phyloP scores from a whole-genome alignment of 2,329 filamentous ascomycete genomes.

The Thielaviopsis euricoi region DNA sequence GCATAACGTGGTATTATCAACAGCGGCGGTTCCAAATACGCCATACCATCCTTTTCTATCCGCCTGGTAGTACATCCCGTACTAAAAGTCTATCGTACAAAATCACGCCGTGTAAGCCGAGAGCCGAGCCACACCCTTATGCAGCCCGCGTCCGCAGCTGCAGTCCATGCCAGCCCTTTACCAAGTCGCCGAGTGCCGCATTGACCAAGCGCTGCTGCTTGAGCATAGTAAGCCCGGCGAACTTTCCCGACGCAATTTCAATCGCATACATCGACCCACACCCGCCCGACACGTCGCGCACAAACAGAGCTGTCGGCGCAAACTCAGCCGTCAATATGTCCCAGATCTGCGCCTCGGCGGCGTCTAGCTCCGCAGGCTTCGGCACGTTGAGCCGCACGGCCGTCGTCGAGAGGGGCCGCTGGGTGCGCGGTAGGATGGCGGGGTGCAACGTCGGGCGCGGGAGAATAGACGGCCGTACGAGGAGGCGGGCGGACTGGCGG shows the following conservation, averaged over 20 bases:
- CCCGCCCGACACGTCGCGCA: constrained; percentile 68
- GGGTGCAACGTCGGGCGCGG: background rate
- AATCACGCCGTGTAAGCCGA: background rate
- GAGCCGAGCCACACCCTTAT: constrained; percentile 12
- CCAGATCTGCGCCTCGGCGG: constrained; percentile 43
- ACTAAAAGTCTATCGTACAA: background rate
- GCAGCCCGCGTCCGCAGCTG: constrained; percentile 56
- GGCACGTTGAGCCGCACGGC: constrained; percentile 19
- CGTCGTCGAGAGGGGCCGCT: constrained; percentile 16
- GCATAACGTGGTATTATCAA: no score
- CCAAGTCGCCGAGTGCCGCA: constrained; percentile 52
- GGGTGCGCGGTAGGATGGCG: constrained; percentile 7
- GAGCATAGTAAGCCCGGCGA: constrained; percentile 54
- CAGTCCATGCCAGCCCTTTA: constrained; percentile 70
- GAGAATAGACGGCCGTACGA: background rate
- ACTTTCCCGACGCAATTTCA: constrained; percentile 55
- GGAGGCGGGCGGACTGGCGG: constrained; percentile 2
- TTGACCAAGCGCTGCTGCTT: constrained; percentile 78
- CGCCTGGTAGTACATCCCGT: background rate
- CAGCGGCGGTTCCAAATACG: no score
- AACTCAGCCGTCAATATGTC: constrained; percentile 34
- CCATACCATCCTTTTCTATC: background rate
- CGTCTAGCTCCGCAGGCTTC: constrained; percentile 34
- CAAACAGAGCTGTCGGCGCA: constrained; percentile 35
- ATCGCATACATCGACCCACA: constrained; percentile 82